These are phyloP conservation scores for Penicillium robsamsonii DNA, from an alignment of 495 filamentous ascomycete genomes.

Conservation along the genomic window DNA sequence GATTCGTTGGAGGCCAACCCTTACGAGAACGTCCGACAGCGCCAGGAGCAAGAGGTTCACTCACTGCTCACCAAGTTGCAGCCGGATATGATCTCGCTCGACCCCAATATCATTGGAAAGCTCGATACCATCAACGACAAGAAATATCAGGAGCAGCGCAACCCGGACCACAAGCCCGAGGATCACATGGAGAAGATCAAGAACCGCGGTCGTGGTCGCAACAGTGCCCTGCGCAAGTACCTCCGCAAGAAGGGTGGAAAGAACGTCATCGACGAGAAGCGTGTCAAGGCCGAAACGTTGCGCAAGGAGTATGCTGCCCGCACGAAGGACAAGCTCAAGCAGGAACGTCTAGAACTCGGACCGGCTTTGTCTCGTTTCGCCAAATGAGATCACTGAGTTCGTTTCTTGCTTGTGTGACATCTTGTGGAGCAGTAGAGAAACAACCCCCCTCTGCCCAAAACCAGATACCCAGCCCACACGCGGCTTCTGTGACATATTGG, in stretches of 20 bases:
- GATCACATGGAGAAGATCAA: constrained; percentile 68
- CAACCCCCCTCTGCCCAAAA: constrained; percentile 4
- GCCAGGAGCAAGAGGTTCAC: constrained; percentile 90
- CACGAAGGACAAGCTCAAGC: constrained; percentile 62
- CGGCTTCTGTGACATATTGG: constrained; percentile 21
- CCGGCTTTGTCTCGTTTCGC: constrained; percentile 71
- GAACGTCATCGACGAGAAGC: constrained; percentile 91
- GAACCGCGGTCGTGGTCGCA: constrained; percentile 86
- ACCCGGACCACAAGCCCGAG: constrained; percentile 69
- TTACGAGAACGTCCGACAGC: constrained; percentile 91
- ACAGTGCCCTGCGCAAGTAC: constrained; percentile 80
- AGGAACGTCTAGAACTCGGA: constrained; percentile 60
- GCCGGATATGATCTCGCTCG: constrained; percentile 93
- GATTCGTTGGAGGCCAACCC: constrained; percentile 92
- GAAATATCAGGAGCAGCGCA: constrained; percentile 67
- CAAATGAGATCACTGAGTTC: constrained; percentile 35
- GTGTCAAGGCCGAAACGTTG: constrained; percentile 64
- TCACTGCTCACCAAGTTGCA: constrained; percentile 87
- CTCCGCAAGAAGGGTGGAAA: constrained; percentile 82
- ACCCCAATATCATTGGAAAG: constrained; percentile 85
- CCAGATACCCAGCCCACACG: constrained; percentile 27
- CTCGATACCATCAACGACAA: constrained; percentile 74
- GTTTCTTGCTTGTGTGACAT: constrained; percentile 24
- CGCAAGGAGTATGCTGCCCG: constrained; percentile 62
- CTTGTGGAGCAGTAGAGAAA: constrained; percentile 11